These are phyloP conservation scores for Solanum sejunctum DNA, from an alignment of 257 asterid genomes.

Conservation along the genomic window DNA sequence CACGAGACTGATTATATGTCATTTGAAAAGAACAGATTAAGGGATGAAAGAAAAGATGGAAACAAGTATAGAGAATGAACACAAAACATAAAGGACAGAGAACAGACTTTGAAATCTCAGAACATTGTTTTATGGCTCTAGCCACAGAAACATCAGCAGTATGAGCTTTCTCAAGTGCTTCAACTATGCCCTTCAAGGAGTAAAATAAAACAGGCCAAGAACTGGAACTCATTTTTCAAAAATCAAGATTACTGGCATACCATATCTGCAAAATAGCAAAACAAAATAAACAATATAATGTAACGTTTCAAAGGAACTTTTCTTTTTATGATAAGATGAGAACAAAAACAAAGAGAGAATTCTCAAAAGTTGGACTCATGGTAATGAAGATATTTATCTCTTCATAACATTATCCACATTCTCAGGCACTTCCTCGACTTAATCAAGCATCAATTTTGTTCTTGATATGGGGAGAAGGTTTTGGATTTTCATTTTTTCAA, in stretches of 20 bases:
- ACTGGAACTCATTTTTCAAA: constrained; percentile 39
- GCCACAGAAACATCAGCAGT: constrained; percentile 21
- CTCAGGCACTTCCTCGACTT: neutral
- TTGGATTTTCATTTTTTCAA: neutral
- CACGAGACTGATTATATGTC: neutral
- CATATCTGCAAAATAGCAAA: constrained; percentile 39
- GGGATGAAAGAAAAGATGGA: neutral
- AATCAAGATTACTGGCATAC: constrained; percentile 25
- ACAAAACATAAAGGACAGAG: neutral
- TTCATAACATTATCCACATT: neutral
- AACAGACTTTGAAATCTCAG: constrained; percentile 56
- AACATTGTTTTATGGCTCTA: constrained; percentile 50
- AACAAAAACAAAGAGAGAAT: neutral
- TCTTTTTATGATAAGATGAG: neutral
- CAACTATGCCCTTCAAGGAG: constrained; percentile 35
- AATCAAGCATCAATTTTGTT: neutral
- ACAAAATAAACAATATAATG: neutral
- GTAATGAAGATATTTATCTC: neutral
- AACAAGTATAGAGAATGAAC: neutral
- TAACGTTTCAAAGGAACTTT: neutral
- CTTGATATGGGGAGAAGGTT: neutral
- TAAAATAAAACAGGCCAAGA: constrained; percentile 46
- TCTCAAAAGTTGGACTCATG: neutral
- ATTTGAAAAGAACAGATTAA: neutral
- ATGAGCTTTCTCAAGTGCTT: constrained; percentile 18